Conservation (phyloP, 352 stramenopile species). For the Salisapilia sapeloensis region DNA sequence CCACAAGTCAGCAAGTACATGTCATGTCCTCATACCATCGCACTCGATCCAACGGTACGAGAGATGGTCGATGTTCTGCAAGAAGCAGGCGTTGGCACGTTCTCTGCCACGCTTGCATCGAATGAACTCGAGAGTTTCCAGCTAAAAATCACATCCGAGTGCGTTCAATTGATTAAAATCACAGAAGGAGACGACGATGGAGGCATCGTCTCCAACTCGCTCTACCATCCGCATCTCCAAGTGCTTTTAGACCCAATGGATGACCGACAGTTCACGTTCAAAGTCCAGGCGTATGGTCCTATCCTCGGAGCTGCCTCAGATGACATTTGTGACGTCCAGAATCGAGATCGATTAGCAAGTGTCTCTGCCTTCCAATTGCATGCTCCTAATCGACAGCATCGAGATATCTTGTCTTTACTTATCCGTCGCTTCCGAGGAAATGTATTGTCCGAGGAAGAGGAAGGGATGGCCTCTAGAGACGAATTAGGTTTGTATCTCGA, state of each 20-base stretch:
- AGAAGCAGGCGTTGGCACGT: constrained; percentile 44
- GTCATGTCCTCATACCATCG: constrained; percentile 21
- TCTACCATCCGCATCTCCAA: constrained; percentile 46
- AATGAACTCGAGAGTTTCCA: constrained; percentile 73
- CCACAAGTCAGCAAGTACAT: constrained; percentile 30
- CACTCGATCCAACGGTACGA: constrained; percentile 39
- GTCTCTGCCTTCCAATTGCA: constrained; percentile 65
- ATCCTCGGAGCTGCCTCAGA: constrained; percentile 40
- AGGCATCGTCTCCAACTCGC: constrained; percentile 27
- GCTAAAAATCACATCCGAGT: constrained; percentile 40
- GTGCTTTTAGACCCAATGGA: constrained; percentile 50
- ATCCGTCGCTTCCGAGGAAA: constrained; percentile 56
- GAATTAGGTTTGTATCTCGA: constrained; percentile 60
- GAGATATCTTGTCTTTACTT: constrained; percentile 51
- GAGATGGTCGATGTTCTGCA: constrained; percentile 58
- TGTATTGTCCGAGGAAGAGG: constrained; percentile 21
- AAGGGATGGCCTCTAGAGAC: constrained; percentile 32
- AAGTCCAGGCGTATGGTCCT: constrained; percentile 56
- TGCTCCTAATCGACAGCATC: constrained; percentile 60
- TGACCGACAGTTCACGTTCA: constrained; percentile 49
- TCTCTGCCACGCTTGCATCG: constrained; percentile 61
- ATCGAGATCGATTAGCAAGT: constrained; percentile 12
- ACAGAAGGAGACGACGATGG: constrained; percentile 51
- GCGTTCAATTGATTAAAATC: constrained; percentile 45
- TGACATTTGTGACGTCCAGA: constrained; percentile 37